These are phyloP conservation scores for Penicillium flavigenum DNA, from an alignment of 495 filamentous ascomycete species.

Conservation along the genomic window DNA sequence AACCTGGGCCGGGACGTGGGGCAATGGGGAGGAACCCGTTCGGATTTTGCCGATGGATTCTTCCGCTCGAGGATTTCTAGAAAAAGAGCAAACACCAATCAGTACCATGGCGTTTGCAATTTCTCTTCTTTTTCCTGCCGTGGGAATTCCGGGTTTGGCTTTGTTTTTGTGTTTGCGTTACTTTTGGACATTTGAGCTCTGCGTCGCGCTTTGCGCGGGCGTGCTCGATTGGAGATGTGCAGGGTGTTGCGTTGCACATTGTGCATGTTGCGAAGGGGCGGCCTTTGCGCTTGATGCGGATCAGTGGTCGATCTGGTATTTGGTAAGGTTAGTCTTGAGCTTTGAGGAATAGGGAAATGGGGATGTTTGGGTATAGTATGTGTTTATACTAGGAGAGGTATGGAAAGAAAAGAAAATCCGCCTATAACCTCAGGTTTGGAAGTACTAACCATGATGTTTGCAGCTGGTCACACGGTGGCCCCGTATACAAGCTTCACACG, in stretches of 20 bases:
- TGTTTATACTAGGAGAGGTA: background rate
- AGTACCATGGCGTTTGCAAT: conserved; percentile 33
- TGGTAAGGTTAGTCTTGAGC: background rate
- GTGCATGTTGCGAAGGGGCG: conserved; percentile 95
- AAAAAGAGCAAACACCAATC: conserved; percentile 32
- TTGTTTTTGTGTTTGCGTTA: conserved; percentile 35
- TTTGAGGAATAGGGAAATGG: too few relatives aligned
- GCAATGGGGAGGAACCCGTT: conserved; percentile 40
- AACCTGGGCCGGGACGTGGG: conserved; percentile 39
- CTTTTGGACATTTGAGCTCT: conserved; percentile 60
- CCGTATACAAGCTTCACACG: conserved; percentile 89
- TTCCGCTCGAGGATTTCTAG: conserved; percentile 37
- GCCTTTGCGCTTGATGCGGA: conserved; percentile 96
- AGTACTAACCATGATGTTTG: conserved; percentile 47
- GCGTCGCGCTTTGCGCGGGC: conserved; percentile 92
- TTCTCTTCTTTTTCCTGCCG: conserved; percentile 13
- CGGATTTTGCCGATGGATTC: conserved; percentile 31
- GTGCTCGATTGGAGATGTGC: conserved; percentile 87
- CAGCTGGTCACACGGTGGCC: conserved; percentile 75
- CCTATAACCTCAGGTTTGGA: too few relatives aligned
- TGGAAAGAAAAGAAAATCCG: conserved; percentile 18
- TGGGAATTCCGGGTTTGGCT: conserved; percentile 4
- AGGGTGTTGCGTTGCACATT: conserved; percentile 86
- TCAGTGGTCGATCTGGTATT: conserved; percentile 75
- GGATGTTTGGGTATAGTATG: too few relatives aligned